A percentile compares a stretch with the other conserved stretches of the same genome.
These are phyloP conservation scores for Endoconidiophora polonica DNA, from an alignment of 2,329 filamentous ascomycete genomes.

Conservation along the genomic window DNA sequence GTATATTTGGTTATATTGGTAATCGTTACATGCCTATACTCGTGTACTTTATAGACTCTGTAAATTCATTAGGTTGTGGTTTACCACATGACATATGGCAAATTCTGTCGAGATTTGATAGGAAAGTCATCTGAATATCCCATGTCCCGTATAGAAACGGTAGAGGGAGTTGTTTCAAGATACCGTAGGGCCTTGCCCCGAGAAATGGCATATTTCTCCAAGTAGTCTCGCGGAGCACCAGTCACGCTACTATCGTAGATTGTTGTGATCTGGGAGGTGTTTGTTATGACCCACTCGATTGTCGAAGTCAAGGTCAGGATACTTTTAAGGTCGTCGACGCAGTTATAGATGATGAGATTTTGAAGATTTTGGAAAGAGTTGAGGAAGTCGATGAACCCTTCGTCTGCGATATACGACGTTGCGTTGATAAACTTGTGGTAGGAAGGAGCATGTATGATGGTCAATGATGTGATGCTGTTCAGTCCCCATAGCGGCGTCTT, in stretches of 20 bases:
- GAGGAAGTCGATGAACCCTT: slow-evolving; percentile 13
- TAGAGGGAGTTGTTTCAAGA: neutral
- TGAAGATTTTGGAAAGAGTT: slow-evolving; percentile 14
- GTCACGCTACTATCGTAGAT: neutral
- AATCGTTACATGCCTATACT: too few species aligned
- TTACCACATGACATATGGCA: slow-evolving; percentile 3
- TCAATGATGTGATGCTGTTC: neutral
- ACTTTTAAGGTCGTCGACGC: neutral
- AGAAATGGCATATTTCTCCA: neutral
- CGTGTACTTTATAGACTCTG: too few species aligned
- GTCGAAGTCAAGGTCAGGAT: neutral
- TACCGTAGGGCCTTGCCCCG: neutral
- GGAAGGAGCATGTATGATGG: neutral
- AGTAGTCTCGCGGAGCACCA: neutral
- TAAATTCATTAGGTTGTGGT: too few species aligned
- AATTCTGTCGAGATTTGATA: neutral
- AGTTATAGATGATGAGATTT: slow-evolving; percentile 13
- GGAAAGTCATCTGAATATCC: neutral
- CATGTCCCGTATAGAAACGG: neutral
- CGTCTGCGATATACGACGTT: neutral
- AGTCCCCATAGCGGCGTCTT: slow-evolving; percentile 3
- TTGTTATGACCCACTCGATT: neutral
- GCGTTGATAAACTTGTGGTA: neutral
- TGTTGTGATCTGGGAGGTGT: neutral
- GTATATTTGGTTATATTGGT: too few species aligned